Percentiles rank a stretch among this genome's conserved stretches.
phyloP scores from a whole-genome alignment of 148 eudicot genomes.

The Fallopia convolvulus region DNA sequence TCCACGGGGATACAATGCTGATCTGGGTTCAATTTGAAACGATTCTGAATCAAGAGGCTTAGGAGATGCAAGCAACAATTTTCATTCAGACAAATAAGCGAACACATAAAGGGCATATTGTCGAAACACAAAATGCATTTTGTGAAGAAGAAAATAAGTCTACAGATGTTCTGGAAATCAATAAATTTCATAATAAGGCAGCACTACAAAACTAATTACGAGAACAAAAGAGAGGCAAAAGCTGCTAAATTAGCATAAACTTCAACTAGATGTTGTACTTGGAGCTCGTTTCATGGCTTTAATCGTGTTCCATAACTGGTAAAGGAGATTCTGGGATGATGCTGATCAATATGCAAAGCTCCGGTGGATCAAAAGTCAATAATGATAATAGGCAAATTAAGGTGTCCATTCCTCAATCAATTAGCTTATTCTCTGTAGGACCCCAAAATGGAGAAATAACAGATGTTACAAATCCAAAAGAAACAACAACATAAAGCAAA shows the following conservation, averaged over 20 bases:
- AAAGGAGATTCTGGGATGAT: conserved; percentile 80
- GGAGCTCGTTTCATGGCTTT: conserved; percentile 19
- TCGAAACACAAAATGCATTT: not conserved
- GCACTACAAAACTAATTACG: not conserved
- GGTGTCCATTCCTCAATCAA: conserved; percentile 33
- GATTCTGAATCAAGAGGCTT: not conserved
- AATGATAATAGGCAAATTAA: conserved; percentile 5
- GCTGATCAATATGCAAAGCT: conserved; percentile 47
- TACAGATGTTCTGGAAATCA: not conserved
- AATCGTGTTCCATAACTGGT: conserved; percentile 13
- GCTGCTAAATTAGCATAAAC: not conserved
- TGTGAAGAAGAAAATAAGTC: not conserved
- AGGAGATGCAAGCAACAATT: not conserved
- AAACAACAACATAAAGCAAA: conserved; percentile 3
- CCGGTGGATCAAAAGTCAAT: conserved; percentile 45
- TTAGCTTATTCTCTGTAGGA: conserved; percentile 52
- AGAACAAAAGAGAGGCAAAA: not conserved
- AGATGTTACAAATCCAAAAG: conserved; percentile 34
- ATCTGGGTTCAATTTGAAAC: conserved; percentile 15
- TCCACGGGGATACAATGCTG: conserved; percentile 23
- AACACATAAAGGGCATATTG: conserved; percentile 8
- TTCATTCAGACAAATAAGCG: conserved; percentile 6
- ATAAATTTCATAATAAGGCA: not conserved
- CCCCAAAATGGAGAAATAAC: conserved; percentile 19
- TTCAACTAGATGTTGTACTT: conserved; percentile 46